Evolutionary conservation across 345 rosid species (phyloP), one percentile per base, ranked within the genome.

Genomic region (Hibiscus trionum): DNA sequence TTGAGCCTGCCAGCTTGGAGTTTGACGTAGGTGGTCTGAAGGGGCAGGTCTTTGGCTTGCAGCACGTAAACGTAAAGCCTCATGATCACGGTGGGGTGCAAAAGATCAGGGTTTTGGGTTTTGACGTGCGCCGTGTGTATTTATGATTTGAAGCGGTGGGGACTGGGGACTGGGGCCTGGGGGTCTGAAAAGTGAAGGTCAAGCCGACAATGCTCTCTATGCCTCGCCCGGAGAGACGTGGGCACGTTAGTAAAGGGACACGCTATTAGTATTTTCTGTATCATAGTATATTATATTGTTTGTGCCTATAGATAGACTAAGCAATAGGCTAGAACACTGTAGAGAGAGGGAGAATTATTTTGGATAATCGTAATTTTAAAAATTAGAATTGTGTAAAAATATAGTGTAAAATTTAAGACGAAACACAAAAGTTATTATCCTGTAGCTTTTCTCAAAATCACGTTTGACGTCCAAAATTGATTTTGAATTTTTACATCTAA

Each of bases 11-110:
- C 95, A 16, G 87, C 76, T 69, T 79, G 84, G 49, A 94, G 86
- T 69, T 84, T 83, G 60, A 80, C 90, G 80, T 76, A 87, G 9
- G 90, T 77, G 73, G 84, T 87, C 70, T 58, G 55, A 0, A 74
- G 86, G 35, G 85, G 87, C 77, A 91, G 76, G 82, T 86, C 93
- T 66, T 82, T 80, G 3, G 87, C 98, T 79, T 88, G 87, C 80
- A 90, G 74, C 16, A 90, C 84, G 81, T 86, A 85, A 37, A 90
- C 95, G 79, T 79, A 88, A 7, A 93, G 84, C 89, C 86, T 91
- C 97, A 86, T 21, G 24, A 21, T 91, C 29, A 75, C 17, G 8
- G 4, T 53, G n/a, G 24, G 21, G 16, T 4, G 21, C 6, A 52
- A 55, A 55, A 55, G 3, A n/a, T 53, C 59, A 17, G 11, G 24